A percentile compares a stretch with the other conserved stretches of the same genome.
These are phyloP conservation scores for Byssothecium circinans DNA, from an alignment of 2,329 filamentous ascomycete species.

Conservation along the genomic window DNA sequence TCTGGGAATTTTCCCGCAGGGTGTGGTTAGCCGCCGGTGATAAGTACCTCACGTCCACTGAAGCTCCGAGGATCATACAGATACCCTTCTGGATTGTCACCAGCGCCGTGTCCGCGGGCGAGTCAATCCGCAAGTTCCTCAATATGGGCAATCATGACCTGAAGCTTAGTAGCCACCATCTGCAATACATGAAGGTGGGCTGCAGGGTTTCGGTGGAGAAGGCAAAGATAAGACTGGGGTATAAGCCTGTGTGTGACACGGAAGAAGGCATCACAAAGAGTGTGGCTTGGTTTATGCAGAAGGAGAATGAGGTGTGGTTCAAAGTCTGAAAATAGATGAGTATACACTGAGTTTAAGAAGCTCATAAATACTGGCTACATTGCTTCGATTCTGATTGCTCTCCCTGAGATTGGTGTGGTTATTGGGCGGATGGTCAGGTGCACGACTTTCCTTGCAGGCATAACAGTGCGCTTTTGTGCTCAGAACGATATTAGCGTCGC, in stretches of 20 bases:
- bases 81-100: constrained; percentile 9
- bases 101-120: not conserved
- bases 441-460: too few species aligned
- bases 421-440: too few species aligned
- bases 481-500: too few species aligned
- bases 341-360: too few species aligned
- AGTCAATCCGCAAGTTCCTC: constrained; percentile 11
- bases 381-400: too few species aligned
- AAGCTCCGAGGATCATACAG: constrained; percentile 1
- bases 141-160: constrained; percentile 7
- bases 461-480: too few species aligned
- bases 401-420: too few species aligned
- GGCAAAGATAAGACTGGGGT: constrained; percentile 9
- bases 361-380: too few species aligned
- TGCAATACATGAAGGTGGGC: constrained; percentile 11
- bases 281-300: constrained; percentile 2
- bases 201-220: constrained; percentile 13
- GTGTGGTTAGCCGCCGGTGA: constrained; percentile 8
- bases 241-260: constrained; percentile 13
- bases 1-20: constrained; percentile 15
- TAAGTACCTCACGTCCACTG: not conserved
- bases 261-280: constrained; percentile 7
- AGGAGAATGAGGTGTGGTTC: not conserved
- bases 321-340: too few species aligned
- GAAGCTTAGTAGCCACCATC: constrained; percentile 1